Evolutionary conservation across 2,329 filamentous ascomycete species (phyloP).

Genomic region (Colletotrichum eremochloae): DNA sequence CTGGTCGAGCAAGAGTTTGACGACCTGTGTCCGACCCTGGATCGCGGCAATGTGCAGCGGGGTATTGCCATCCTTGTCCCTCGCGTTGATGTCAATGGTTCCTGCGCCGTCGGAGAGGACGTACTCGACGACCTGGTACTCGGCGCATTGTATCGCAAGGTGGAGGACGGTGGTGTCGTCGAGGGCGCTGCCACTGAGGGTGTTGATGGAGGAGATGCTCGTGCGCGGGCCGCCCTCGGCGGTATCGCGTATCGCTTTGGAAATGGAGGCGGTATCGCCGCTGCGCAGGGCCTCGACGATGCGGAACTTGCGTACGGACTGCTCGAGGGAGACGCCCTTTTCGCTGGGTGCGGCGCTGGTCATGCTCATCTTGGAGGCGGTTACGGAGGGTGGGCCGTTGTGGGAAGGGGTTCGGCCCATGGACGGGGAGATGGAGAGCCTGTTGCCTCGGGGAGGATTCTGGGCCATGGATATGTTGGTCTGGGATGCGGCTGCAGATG

Average conservation of each 20-base stretch:
- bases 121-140: constrained; percentile 92
- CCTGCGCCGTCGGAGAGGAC: constrained; percentile 82
- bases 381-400: constrained; percentile 45
- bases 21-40: constrained; percentile 83
- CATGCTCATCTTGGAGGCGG: constrained; percentile 38
- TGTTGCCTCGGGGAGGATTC: constrained; percentile 57
- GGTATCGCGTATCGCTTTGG: constrained; percentile 82
- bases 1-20: constrained; percentile 86
- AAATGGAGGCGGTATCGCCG: constrained; percentile 91
- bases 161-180: constrained; percentile 93
- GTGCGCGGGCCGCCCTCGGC: constrained; percentile 64
- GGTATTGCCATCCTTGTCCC: constrained; percentile 94
- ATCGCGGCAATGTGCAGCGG: constrained; percentile 88
- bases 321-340: constrained; percentile 78
- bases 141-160: constrained; percentile 94
- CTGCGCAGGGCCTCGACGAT: constrained; percentile 92
- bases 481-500: constrained; percentile 50
- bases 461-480: constrained; percentile 54
- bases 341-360: constrained; percentile 48
- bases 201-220: constrained; percentile 68
- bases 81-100: constrained; percentile 85
- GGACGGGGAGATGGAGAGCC: constrained; percentile 60
- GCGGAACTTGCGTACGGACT: constrained; percentile 93
- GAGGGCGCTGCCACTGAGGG: constrained; percentile 60
- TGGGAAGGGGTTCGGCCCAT: constrained; percentile 58